A percentile compares a stretch with the other conserved stretches of the same genome.
phyloP scores from a whole-genome alignment of 208 protist species.

The Cochliopodium minus region DNA sequence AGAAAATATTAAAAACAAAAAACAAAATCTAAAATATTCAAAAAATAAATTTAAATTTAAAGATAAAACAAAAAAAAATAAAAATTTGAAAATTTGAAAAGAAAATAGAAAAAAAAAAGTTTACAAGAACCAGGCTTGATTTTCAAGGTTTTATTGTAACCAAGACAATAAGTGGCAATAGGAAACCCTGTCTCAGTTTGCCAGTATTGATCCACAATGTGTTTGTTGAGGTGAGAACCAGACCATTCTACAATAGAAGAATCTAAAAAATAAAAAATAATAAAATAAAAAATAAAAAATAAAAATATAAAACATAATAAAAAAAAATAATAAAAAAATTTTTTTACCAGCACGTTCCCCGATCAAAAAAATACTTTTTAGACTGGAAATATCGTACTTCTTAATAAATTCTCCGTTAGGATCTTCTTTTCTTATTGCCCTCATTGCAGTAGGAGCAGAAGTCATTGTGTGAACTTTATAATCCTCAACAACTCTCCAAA shows the following conservation, averaged over 20 bases:
- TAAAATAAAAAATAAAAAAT: no score
- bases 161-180: constrained; percentile 7
- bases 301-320: no score
- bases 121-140: no score
- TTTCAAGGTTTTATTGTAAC: not conserved
- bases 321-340: no score
- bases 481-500: constrained; percentile 25
- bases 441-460: constrained; percentile 23
- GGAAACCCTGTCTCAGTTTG: constrained; percentile 23
- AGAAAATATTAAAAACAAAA: no score
- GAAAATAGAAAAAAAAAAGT: no score
- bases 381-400: constrained; percentile 5
- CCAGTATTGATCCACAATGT: constrained; percentile 21
- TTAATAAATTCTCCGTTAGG: not conserved
- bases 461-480: constrained; percentile 22
- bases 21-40: no score
- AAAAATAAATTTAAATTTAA: no score
- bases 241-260: not conserved
- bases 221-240: not conserved
- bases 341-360: constrained; percentile 19
- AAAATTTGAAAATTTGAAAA: no score
- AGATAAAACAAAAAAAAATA: no score
- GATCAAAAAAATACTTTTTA: constrained; percentile 16
- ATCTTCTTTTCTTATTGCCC: constrained; percentile 26
- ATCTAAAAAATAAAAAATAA: no score